Conservation (phyloP, 148 eudicot species). For the Rhododendron ovatum region DNA sequence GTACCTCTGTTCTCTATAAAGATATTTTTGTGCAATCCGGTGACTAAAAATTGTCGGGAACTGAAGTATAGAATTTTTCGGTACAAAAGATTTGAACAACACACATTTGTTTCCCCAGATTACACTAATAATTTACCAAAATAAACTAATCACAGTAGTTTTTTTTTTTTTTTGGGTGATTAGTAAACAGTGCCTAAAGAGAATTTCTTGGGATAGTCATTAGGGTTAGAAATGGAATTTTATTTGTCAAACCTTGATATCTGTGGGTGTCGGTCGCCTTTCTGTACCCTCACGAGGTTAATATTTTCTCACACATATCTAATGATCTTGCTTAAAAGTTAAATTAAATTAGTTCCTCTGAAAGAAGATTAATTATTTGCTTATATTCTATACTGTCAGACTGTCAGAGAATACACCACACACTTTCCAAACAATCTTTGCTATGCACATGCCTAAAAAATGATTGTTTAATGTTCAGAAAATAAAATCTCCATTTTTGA, state of each 20-base stretch:
- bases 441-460: background rate
- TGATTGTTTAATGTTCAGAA: background rate
- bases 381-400: background rate
- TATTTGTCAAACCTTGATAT: slow-evolving; percentile 25
- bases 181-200: background rate
- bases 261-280: slow-evolving; percentile 18
- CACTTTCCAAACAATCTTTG: background rate
- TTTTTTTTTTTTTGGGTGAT: no score
- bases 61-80: no score
- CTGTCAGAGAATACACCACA: background rate
- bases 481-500: background rate
- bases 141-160: no score
- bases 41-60: no score
- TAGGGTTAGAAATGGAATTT: background rate
- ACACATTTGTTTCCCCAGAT: no score
- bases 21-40: no score
- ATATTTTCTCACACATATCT: background rate
- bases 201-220: slow-evolving; percentile 27
- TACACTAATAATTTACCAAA: background rate
- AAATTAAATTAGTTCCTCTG: background rate
- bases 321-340: background rate
- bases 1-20: no score
- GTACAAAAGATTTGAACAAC: no score
- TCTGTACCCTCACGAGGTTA: slow-evolving; percentile 17
- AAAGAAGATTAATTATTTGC: background rate